Percentiles rank a stretch among this genome's conserved stretches.
Evolutionary conservation across 495 filamentous ascomycete species (phyloP).

Genomic region (Talaromyces liani): DNA sequence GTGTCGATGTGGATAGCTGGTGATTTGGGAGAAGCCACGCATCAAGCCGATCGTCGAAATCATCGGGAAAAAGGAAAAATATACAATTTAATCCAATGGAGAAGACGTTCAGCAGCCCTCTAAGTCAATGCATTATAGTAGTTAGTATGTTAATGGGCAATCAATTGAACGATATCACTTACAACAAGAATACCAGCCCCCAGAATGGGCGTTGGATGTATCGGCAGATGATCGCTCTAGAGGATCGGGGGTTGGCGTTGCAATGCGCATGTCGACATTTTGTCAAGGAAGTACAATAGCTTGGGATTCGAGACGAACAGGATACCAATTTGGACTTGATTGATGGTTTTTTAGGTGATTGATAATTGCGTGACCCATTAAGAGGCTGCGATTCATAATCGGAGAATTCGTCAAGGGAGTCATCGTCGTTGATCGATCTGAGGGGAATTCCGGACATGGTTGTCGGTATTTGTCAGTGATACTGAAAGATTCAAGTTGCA

Average conservation of each 20-base stretch:
- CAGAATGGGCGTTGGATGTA: neutral
- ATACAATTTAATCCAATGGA: neutral
- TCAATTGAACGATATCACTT: neutral
- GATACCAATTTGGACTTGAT: neutral
- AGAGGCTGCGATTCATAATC: neutral
- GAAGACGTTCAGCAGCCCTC: neutral
- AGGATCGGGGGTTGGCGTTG: neutral
- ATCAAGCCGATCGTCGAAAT: constrained; percentile 35
- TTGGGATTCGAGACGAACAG: neutral
- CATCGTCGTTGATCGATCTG: neutral
- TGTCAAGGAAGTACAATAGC: neutral
- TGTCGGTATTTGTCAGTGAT: neutral
- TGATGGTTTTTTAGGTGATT: too few relatives aligned
- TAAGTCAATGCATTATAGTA: neutral
- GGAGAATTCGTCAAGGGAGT: neutral
- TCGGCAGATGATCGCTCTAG: neutral
- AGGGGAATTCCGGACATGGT: neutral
- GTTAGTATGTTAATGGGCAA: neutral
- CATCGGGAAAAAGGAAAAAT: constrained; percentile 5
- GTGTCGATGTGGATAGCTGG: constrained; percentile 10
- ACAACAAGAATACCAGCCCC: neutral
- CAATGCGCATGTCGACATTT: constrained; percentile 2
- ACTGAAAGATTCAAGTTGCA: neutral
- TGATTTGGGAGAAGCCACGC: constrained; percentile 37
- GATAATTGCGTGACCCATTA: neutral